phyloP scores from a whole-genome alignment of 176 grass and related monocot genomes.

The Saccharum spontaneum region DNA sequence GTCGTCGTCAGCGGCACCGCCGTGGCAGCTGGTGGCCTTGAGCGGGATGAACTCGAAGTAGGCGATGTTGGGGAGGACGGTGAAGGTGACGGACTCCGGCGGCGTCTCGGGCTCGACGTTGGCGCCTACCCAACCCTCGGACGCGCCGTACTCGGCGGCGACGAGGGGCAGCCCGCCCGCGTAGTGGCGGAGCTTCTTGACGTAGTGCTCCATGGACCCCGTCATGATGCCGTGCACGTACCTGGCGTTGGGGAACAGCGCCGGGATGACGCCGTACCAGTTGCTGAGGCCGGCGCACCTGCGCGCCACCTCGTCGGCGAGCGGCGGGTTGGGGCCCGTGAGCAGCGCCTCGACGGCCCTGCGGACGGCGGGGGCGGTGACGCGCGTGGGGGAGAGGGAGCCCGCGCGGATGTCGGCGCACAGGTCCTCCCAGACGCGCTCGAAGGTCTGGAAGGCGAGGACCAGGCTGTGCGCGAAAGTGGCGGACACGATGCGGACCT shows the following conservation, averaged over 20 bases:
- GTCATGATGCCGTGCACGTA: slow-evolving; percentile 97
- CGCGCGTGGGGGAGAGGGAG: slow-evolving; percentile 37
- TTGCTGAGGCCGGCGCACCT: slow-evolving; percentile 62
- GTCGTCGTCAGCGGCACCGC: neutral
- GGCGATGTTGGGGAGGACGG: slow-evolving; percentile 79
- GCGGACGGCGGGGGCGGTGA: slow-evolving; percentile 52
- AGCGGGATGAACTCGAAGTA: slow-evolving; percentile 96
- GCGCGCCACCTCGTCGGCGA: slow-evolving; percentile 59
- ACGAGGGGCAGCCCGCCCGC: slow-evolving; percentile 70
- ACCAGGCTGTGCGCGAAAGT: slow-evolving; percentile 94
- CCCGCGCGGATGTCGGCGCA: slow-evolving; percentile 68
- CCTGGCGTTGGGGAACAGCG: slow-evolving; percentile 76
- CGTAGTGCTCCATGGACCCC: slow-evolving; percentile 87
- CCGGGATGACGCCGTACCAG: slow-evolving; percentile 92
- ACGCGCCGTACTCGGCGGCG: slow-evolving; percentile 82
- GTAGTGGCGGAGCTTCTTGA: slow-evolving; percentile 84
- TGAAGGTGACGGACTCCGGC: slow-evolving; percentile 67
- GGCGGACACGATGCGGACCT: slow-evolving; percentile 74
- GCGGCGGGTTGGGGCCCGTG: slow-evolving; percentile 38
- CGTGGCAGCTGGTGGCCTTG: neutral
- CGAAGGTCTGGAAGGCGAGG: slow-evolving; percentile 77
- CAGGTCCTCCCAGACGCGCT: slow-evolving; percentile 82
- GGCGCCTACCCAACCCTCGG: slow-evolving; percentile 79
- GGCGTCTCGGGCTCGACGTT: slow-evolving; percentile 63
- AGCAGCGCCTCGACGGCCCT: slow-evolving; percentile 60